Evolutionary conservation across 1,139 yeast species (phyloP), one percentile per base, ranked within the genome.

Genomic region (Meyerozyma smithsonii): DNA sequence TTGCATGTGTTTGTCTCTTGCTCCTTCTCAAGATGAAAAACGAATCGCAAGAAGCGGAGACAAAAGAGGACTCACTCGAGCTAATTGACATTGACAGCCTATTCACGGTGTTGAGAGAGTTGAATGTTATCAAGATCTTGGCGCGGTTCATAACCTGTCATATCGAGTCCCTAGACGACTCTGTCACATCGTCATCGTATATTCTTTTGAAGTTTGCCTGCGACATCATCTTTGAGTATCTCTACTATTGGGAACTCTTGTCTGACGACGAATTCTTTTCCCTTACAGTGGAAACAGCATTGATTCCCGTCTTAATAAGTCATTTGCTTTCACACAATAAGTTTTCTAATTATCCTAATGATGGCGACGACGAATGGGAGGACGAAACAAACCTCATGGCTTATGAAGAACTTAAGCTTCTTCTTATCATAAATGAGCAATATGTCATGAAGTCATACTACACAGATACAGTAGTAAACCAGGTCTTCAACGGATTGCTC

Each of bases 401-500:
- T 39, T 80, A 80, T 48, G 79, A 86, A 32, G 81, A 82, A 49
- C 83, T 88, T 64, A 83, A 83, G 52, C 65, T 86, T n/a, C 59
- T 88, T 8, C 64, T 89, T 36, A 78, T 87, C 2, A 66, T 89
- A 16, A 88, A 88, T 56, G 96, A 89, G 56, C 96, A 89, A 56
- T 89, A 79, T 56, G 76, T 89, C 76, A 83, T 87, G 79, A 70
- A 71, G 35, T 72, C 77, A 21, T 70, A 64, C 46, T 53, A 62
- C 8, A 40, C 42, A 23, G 41, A 59, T 11, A 53, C 55, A 5
- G 52, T 69, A 25, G 60, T 62, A 36, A 78, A 79, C 51, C 65
- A 65, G 42, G 81, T 79, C 3, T 72, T 76, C 52, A 70, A 72
- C 32, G 71, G 71, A 14, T 50, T 75, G 25, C 56, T 72, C 47